Evolutionary conservation across 352 stramenopile species (phyloP), one percentile per base, ranked within the genome.

Genomic region (Thalassiosira sp.): DNA sequence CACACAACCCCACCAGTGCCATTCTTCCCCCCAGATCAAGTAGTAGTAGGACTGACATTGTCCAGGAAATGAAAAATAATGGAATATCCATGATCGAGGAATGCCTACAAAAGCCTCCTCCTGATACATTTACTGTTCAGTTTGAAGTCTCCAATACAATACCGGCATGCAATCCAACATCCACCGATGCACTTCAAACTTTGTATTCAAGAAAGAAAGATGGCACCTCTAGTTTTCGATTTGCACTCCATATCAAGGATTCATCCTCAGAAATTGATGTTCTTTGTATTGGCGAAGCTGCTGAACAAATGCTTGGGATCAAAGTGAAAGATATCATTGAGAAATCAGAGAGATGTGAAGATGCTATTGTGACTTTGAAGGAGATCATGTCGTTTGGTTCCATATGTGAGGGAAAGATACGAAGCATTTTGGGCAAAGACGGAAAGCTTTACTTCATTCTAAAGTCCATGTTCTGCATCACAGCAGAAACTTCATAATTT

Each of bases 181-280:
- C 58, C 45, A 58, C 25, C 10, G 27, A 76, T 59, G 15, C 42
- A 2, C 27, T 80, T 13, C 48, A 63, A 52, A 15, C n/a, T 5
- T 46, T 80, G 8, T 84, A 64, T 54, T 52, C 33, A 20, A 83
- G 69, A 60, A 72, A 71, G 33, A 64, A 45, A 56, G 52, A 80
- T 67, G 76, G 76, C 5, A 57, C 49, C 3, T 13, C 43, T 28
- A 51, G 25, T 0, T 77, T 78, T 52, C 16, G 66, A 46, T 82
- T 85, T 70, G 72, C 72, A 16, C 60, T 85, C 13, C 72, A 76
- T 42, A 62, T 85, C 10, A 67, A 60, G 58, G 77, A 85, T 70
- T 27, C 58, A 53, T 80, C 77, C 3, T 54, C 72, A n/a, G 66
- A 82, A 52, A 69, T 79, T 11, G 77, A 85, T 51, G 70, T 85